Evolutionary conservation across 768 basidiomycete genomes (phyloP), one percentile per base, ranked within the genome.

Genomic region (Auriscalpium orientale): DNA sequence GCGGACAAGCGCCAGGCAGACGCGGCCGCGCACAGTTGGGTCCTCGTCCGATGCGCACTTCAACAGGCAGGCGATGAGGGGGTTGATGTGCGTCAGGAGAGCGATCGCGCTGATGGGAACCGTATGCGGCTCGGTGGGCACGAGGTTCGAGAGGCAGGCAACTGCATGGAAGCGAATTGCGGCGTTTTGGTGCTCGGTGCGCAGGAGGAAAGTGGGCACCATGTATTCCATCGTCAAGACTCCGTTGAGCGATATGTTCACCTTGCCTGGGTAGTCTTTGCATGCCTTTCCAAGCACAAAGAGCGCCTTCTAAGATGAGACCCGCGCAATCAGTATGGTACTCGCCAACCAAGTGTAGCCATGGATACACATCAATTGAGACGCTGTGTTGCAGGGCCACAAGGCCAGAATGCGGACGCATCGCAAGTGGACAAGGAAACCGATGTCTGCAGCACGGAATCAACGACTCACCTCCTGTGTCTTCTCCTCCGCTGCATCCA

Each of bases 141-240:
- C 85, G 67, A 98, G 95, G 68, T 93, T 93, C 21, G 92, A 93
- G 35, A 98, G 81, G 66, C 90, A 95, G 18, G 90, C 88, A 55
- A 98, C 83, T 13, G 94, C 91, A 70, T 94, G 90, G 33, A 89
- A 82, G 56, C 95, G 89, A 81, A 98, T 94, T 76, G 92, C 94
- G 40, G 89, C 73, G 38, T 82, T 83, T 0, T 83, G 80, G 61
- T 98, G 92, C 60, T 92, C 89, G 51, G 93, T 85, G 65, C 94
- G 83, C 61, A 81, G 67, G 62, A 99, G 82, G 74, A 98, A 95
- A 70, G 95, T 93, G 55, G 94, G 94, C 64, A 98, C 88, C 85
- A 99, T 93, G 69, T 84, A 92, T 72, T 98, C 92, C 62, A 99
- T 83, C 0, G 94, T 91, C 49, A 92, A 81, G n/a, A 85, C 83